Percentiles rank a stretch among this genome's conserved stretches.
Evolutionary conservation across 306 rosid genomes (phyloP).

Genomic region (Sophora flavescens): DNA sequence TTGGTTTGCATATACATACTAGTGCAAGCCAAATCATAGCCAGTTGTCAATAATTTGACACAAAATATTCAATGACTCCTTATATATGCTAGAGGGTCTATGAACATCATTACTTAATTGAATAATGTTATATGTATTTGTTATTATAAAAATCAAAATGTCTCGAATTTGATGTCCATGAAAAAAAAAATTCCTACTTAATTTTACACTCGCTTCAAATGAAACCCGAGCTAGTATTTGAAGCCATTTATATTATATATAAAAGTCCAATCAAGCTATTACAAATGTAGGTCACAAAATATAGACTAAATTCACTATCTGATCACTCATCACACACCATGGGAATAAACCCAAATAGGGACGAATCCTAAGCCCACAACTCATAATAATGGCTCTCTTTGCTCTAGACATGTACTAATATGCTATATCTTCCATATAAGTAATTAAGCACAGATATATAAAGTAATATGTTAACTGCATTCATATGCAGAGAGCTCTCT

Average conservation of each 20-base stretch:
- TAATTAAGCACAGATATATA: background rate
- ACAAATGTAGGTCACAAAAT: constrained; percentile 48
- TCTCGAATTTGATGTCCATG: too few relatives aligned
- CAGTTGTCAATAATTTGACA: too few relatives aligned
- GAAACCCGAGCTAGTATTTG: constrained; percentile 14
- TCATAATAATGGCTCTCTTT: constrained; percentile 39
- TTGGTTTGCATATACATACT: too few relatives aligned
- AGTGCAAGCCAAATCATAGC: too few relatives aligned
- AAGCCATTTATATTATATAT: constrained; percentile 22
- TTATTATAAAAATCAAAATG: too few relatives aligned
- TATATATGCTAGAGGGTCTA: background rate
- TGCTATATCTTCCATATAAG: background rate
- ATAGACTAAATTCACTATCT: constrained; percentile 46
- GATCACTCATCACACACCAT: constrained; percentile 53
- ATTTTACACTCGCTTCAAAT: background rate
- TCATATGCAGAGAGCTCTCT: constrained; percentile 57
- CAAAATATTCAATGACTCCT: background rate
- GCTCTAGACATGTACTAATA: constrained; percentile 37
- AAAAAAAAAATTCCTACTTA: background rate
- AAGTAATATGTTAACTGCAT: constrained; percentile 43
- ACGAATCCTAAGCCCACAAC: constrained; percentile 51
- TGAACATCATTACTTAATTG: background rate
- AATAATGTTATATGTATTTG: too few relatives aligned
- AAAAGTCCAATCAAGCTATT: constrained; percentile 35
- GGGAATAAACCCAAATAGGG: constrained; percentile 58